Percentiles rank a stretch among this genome's conserved stretches.
Conservation (phyloP, 2,329 filamentous ascomycete genomes). For the Sporothrix humicola region DNA sequence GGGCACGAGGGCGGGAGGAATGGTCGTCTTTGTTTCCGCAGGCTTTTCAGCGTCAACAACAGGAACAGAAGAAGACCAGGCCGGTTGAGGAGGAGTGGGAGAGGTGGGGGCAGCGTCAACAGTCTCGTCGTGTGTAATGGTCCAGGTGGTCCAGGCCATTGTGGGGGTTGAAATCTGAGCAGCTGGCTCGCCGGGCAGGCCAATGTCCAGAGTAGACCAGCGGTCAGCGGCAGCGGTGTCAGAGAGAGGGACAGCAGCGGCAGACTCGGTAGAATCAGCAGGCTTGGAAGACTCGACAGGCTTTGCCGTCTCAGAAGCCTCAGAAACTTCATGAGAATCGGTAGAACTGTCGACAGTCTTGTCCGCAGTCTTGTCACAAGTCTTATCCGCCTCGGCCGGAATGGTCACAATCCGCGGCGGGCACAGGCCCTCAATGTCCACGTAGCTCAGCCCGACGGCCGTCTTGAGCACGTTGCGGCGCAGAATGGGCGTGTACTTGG, state of each 20-base stretch:
- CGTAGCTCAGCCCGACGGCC: slow-evolving; percentile 33
- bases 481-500: slow-evolving; percentile 1
- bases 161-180: too few relatives aligned
- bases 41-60: neutral
- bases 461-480: slow-evolving; percentile 26
- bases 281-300: neutral
- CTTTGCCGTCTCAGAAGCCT: too few relatives aligned
- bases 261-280: neutral
- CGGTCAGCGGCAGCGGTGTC: neutral
- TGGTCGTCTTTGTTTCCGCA: neutral
- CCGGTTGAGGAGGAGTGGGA: too few relatives aligned
- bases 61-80: too few relatives aligned
- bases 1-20: neutral
- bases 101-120: neutral
- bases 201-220: too few relatives aligned
- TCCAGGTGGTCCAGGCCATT: too few relatives aligned
- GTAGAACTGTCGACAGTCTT: neutral
- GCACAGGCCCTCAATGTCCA: slow-evolving; percentile 29
- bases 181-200: too few relatives aligned
- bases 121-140: too few relatives aligned
- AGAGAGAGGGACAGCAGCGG: neutral
- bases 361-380: neutral
- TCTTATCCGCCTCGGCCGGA: neutral
- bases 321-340: too few relatives aligned
- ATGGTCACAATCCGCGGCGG: slow-evolving; percentile 28